Evolutionary conservation across 768 basidiomycete species (phyloP).

Genomic region (Hemileccinum rubropunctum): DNA sequence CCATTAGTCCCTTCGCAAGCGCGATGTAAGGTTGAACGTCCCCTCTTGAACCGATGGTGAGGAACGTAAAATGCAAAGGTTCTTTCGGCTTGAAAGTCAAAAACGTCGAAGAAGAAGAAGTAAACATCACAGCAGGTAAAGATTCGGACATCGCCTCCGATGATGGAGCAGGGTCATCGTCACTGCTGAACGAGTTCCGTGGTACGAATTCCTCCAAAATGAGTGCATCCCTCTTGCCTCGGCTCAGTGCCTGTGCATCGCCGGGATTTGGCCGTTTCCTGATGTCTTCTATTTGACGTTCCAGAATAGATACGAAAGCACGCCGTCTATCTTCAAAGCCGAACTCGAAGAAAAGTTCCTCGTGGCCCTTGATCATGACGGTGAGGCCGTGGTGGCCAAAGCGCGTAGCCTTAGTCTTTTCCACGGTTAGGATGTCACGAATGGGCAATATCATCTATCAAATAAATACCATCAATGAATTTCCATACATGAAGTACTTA

Average conservation of each 20-base stretch:
- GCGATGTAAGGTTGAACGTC: conserved; percentile 99
- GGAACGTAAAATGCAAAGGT: conserved; percentile 84
- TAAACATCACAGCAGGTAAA: conserved; percentile 92
- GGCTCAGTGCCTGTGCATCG: conserved; percentile 42
- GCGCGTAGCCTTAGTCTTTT: conserved; percentile 82
- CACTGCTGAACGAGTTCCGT: conserved; percentile 32
- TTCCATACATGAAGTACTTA: not conserved
- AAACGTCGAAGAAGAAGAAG: conserved; percentile 93
- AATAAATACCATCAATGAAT: conserved; percentile 2
- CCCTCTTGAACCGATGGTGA: conserved; percentile 94
- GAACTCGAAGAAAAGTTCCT: conserved; percentile 98
- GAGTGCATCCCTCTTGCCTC: conserved; percentile 67
- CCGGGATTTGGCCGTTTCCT: conserved; percentile 46
- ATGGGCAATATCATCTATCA: conserved; percentile 92
- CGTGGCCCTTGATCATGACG: conserved; percentile 91
- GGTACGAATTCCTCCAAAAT: conserved; percentile 85
- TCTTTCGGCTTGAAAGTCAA: conserved; percentile 92
- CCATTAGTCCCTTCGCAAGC: conserved; percentile 85
- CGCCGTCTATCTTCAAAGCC: conserved; percentile 74
- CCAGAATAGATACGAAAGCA: conserved; percentile 71
- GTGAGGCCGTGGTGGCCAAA: conserved; percentile 90
- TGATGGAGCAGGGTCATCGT: conserved; percentile 43
- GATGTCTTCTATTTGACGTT: conserved; percentile 77
- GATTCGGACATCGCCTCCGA: conserved; percentile 64
- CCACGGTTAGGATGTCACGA: conserved; percentile 78